A percentile compares a stretch with the other conserved stretches of the same genome.
These are phyloP conservation scores for Colletotrichum theobromicola DNA, from an alignment of 2,329 filamentous ascomycete species.

Conservation along the genomic window DNA sequence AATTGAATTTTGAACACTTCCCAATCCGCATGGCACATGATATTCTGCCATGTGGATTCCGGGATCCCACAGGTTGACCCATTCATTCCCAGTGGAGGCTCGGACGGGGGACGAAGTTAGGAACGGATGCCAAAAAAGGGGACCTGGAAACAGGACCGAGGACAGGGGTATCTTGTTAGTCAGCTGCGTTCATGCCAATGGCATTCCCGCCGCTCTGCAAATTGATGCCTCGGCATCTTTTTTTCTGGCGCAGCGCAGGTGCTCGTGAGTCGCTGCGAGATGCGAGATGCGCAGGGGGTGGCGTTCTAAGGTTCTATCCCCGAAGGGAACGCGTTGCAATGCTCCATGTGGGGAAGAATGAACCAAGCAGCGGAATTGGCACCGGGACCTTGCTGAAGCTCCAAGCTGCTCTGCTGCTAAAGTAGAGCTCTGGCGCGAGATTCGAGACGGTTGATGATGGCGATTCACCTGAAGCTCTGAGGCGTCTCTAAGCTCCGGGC, in stretches of 20 bases:
- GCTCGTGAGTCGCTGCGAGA: neutral
- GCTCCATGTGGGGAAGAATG: neutral
- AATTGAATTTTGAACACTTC: neutral
- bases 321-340: neutral
- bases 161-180: neutral
- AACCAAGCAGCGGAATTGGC: neutral
- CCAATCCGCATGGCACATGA: neutral
- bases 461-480: neutral
- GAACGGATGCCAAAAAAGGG: neutral
- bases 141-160: neutral
- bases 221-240: conserved; percentile 16
- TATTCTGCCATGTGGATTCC: neutral
- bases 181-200: neutral
- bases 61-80: neutral
- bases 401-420: neutral
- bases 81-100: neutral
- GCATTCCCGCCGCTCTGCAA: neutral
- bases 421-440: neutral
- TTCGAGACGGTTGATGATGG: neutral
- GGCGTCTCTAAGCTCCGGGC: neutral
- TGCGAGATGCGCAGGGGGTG: neutral
- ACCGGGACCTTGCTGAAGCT: neutral
- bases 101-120: neutral
- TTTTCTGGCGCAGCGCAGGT: neutral
- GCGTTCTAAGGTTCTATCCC: neutral